Base-by-base conservation (phyloP, 768 basidiomycete genomes). In the Thelephora aurantiotincta region DNA sequence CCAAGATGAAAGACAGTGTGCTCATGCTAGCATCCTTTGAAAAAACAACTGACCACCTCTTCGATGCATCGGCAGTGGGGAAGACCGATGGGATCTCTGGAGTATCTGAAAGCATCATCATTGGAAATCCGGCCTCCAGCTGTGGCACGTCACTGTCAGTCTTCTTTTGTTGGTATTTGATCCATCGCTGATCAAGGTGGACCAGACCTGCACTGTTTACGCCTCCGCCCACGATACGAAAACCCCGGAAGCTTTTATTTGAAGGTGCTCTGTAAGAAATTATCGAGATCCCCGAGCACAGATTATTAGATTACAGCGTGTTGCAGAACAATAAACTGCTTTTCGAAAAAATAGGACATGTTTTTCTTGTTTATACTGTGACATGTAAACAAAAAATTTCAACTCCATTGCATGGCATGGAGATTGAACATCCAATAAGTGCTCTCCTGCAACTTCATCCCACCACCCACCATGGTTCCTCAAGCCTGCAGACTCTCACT, bases 11-110 rank as follows among this genome's bases (percentile, higher is more conserved):
- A 64, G 96, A 99, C 64, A 91, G 89, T 57, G 93, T 97, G 0
- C 77, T 99, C 57, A 99, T 98, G 96, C 70, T 98, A 57, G 96
- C 96, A 9, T 96, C 91, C 20, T 99, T 99, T 64, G 96, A 99
- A 66, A 98, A 98, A 70, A 98, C 96, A 13, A 99, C 96, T 12
- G 96, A 99, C 68, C 96, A 99, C 63, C 67, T 99, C 50, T 99
- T 99, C 65, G 92, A 99, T 58, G 96, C 96, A 2, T 84, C 96
- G 9, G 88, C 96, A 2, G 93, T 84, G 62, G 90, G 92, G 11
- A 98, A 98, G 65, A 90, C 80, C 44, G 96, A 99, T 58, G 78
- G 75, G 48, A 96, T 99, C 47, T 82, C 89, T 26, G 96, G 96
- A 45, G 94, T 99, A 5, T 98, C 96, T 16, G 96, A 99, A 63